These are phyloP conservation scores for Gleditsia sinensis DNA, from an alignment of 306 rosid species.

Conservation along the genomic window DNA sequence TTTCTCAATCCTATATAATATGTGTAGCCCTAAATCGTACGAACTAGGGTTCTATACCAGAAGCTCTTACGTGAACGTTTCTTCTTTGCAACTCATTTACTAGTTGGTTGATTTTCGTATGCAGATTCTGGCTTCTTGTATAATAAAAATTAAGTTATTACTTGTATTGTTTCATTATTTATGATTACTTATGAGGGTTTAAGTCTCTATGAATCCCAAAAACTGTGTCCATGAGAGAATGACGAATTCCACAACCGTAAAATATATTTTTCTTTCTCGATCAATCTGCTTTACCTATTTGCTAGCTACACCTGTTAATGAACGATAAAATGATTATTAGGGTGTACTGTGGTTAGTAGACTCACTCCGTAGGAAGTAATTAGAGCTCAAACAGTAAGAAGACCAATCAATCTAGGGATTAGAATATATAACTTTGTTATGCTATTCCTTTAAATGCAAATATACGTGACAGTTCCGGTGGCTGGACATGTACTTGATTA, in stretches of 20 bases:
- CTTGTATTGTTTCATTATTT: too few species aligned
- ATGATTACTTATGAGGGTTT: not conserved
- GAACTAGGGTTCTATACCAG: conserved; percentile 36
- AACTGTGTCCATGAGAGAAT: not conserved
- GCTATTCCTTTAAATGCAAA: not conserved
- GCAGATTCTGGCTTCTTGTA: conserved; percentile 16
- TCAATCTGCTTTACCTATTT: not conserved
- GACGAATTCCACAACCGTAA: not conserved
- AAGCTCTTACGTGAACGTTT: conserved; percentile 20
- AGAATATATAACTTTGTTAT: not conserved
- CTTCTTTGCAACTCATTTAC: conserved; percentile 11
- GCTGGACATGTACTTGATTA: not conserved
- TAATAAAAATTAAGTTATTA: conserved; percentile 28
- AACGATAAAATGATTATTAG: too few species aligned
- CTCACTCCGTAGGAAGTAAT: too few species aligned
- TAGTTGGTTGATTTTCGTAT: not conserved
- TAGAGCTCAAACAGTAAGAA: not conserved
- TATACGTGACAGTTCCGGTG: not conserved
- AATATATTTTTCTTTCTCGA: not conserved
- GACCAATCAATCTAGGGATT: not conserved
- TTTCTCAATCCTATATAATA: conserved; percentile 14
- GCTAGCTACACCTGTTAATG: too few species aligned
- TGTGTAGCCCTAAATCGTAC: conserved; percentile 18
- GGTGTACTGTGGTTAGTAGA: too few species aligned
- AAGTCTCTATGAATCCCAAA: not conserved